Percentiles rank a stretch among this genome's conserved stretches.
phyloP scores from a whole-genome alignment of 2,329 filamentous ascomycete species.

The Cytospora mali region DNA sequence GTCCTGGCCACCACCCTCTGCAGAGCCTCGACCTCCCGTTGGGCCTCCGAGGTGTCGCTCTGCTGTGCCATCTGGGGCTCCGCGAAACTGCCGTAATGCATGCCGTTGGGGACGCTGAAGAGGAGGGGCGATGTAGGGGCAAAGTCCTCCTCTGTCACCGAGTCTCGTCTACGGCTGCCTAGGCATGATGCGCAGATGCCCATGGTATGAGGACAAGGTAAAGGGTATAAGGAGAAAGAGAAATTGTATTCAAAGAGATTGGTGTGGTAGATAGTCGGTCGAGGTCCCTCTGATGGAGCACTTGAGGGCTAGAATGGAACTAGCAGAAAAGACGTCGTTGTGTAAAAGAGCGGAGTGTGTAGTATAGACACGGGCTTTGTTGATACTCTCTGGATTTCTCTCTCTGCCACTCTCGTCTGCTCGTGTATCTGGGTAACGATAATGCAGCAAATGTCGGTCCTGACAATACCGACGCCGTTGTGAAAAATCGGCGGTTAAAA shows the following conservation, averaged over 20 bases:
- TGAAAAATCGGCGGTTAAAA: not conserved
- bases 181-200: slow-evolving; percentile 24
- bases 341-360: not conserved
- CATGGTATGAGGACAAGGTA: slow-evolving; percentile 5
- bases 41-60: slow-evolving; percentile 62
- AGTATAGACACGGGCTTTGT: not conserved
- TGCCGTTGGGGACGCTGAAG: slow-evolving; percentile 61
- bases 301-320: not conserved
- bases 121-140: slow-evolving; percentile 56
- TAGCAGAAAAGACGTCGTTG: not conserved
- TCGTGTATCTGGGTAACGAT: not conserved
- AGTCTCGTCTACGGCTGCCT: slow-evolving; percentile 12
- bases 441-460: not conserved
- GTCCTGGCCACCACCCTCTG: slow-evolving; percentile 66
- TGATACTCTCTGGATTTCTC: not conserved
- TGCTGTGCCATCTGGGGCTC: slow-evolving; percentile 56
- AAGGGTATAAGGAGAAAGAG: not conserved
- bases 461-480: not conserved
- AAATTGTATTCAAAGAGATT: not conserved
- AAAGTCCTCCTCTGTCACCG: slow-evolving; percentile 48
- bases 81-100: slow-evolving; percentile 65
- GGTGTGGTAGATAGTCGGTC: not conserved
- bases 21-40: slow-evolving; percentile 65
- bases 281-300: not conserved
- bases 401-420: not conserved